A percentile compares a stretch with the other conserved stretches of the same genome.
phyloP scores from a whole-genome alignment of 1,284 basidiomycete species.

The Jaminaea rosea region DNA sequence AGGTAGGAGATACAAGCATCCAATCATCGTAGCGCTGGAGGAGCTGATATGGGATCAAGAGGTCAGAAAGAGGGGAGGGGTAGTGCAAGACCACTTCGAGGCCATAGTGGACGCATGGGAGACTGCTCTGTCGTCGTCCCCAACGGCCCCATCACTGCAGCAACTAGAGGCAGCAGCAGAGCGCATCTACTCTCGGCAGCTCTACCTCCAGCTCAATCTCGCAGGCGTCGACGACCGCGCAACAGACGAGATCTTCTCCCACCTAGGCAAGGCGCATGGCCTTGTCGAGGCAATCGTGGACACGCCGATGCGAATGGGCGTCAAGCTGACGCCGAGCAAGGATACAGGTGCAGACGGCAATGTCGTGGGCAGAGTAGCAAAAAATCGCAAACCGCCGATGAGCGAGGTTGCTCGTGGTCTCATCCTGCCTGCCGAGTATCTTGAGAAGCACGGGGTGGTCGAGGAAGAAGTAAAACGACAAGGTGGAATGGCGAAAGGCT shows the following conservation, averaged over 20 bases:
- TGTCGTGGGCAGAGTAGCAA: slow-evolving; percentile 1
- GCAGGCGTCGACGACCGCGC: slow-evolving; percentile 20
- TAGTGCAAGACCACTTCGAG: slow-evolving; percentile 43
- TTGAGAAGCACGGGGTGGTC: slow-evolving; percentile 65
- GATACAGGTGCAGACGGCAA: background rate
- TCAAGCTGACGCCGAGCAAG: background rate
- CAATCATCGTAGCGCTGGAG: slow-evolving; percentile 32
- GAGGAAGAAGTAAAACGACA: slow-evolving; percentile 77
- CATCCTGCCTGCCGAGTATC: slow-evolving; percentile 75
- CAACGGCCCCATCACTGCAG: slow-evolving; percentile 28
- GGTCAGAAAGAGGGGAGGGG: slow-evolving; percentile 22
- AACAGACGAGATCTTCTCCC: slow-evolving; percentile 40
- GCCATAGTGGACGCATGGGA: slow-evolving; percentile 37
- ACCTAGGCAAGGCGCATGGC: slow-evolving; percentile 44
- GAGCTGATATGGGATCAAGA: slow-evolving; percentile 37
- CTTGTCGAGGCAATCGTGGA: slow-evolving; percentile 13
- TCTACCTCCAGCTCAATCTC: slow-evolving; percentile 36
- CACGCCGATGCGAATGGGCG: slow-evolving; percentile 20
- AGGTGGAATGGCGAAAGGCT: slow-evolving; percentile 59
- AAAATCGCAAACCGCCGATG: slow-evolving; percentile 12
- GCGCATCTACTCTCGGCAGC: slow-evolving; percentile 32
- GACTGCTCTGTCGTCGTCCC: slow-evolving; percentile 20
- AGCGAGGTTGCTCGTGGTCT: slow-evolving; percentile 55
- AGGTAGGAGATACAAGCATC: slow-evolving; percentile 22
- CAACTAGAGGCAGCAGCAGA: slow-evolving; percentile 39